A percentile compares a stretch with the other conserved stretches of the same genome.
These are phyloP conservation scores for Cornus kousa DNA, from an alignment of 148 eudicot genomes.

Conservation along the genomic window DNA sequence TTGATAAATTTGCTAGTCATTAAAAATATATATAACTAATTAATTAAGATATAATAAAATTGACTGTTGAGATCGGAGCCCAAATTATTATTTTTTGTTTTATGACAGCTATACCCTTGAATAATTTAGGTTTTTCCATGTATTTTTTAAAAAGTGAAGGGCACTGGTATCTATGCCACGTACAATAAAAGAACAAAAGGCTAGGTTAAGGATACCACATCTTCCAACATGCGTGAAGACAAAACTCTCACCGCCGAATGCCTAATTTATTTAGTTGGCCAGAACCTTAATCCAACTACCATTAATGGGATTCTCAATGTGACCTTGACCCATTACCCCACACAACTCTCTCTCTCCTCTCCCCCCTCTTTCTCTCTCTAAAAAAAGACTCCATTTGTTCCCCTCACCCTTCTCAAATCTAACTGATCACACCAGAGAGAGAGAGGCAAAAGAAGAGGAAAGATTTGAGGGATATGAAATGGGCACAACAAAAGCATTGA, in stretches of 20 bases:
- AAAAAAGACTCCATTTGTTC: neutral
- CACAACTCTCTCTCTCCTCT: neutral
- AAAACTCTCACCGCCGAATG: neutral
- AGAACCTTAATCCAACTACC: neutral
- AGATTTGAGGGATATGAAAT: conserved; percentile 17
- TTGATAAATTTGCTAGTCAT: too few species aligned
- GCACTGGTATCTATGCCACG: too few species aligned
- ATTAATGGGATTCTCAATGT: conserved; percentile 6
- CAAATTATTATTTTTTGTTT: too few species aligned
- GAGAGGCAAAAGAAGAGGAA: neutral
- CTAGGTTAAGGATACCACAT: neutral
- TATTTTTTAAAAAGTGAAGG: too few species aligned
- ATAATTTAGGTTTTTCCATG: too few species aligned
- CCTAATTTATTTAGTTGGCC: neutral
- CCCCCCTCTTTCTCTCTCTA: neutral
- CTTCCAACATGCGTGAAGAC: neutral
- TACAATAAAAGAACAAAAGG: neutral
- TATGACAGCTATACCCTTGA: too few species aligned
- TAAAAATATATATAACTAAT: too few species aligned
- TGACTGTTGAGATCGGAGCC: too few species aligned
- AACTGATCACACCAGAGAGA: neutral
- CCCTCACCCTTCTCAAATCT: neutral
- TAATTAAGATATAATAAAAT: too few species aligned
- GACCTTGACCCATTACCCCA: conserved; percentile 19
- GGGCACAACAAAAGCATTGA: conserved; percentile 24